A percentile compares a stretch with the other conserved stretches of the same genome.
phyloP scores from a whole-genome alignment of 176 grass and related monocot species.

The Aegilops bicornis region DNA sequence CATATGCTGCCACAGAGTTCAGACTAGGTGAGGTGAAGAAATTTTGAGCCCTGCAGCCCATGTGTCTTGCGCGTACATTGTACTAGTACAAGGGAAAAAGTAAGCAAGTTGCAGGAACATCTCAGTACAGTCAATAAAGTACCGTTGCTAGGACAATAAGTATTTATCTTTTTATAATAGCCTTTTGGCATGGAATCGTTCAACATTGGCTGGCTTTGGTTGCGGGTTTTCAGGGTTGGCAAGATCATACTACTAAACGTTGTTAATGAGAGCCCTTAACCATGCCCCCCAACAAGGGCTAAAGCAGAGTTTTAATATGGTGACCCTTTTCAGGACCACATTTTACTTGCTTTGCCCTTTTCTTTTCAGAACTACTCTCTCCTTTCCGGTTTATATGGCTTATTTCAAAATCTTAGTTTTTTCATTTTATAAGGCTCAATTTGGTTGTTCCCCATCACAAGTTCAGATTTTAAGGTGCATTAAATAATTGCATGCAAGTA shows the following conservation, averaged over 20 bases:
- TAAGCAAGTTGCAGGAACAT: conserved; percentile 21
- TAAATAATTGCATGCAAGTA: too few species aligned
- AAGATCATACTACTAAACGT: neutral
- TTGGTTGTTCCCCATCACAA: too few species aligned
- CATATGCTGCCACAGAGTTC: conserved; percentile 11
- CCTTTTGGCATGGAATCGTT: conserved; percentile 32
- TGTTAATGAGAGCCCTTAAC: neutral
- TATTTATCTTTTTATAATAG: neutral
- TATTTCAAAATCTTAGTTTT: too few species aligned
- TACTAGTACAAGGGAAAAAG: conserved; percentile 34
- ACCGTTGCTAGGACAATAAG: conserved; percentile 22
- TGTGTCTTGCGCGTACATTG: neutral
- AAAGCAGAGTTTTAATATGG: neutral
- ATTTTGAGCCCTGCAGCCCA: conserved; percentile 2
- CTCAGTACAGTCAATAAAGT: conserved; percentile 40
- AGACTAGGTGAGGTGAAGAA: conserved; percentile 17
- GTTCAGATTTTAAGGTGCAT: too few species aligned
- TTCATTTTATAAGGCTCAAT: too few species aligned
- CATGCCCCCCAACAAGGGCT: neutral
- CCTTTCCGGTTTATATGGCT: too few species aligned
- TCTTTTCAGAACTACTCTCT: too few species aligned
- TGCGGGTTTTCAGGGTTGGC: conserved; percentile 10
- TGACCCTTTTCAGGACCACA: conserved; percentile 30
- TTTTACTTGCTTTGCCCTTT: conserved; percentile 32
- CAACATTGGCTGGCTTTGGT: conserved; percentile 14